A percentile compares a stretch with the other conserved stretches of the same genome.
phyloP scores from a whole-genome alignment of 164 flowering plant genomes.

The Magnolia kwangsiensis region DNA sequence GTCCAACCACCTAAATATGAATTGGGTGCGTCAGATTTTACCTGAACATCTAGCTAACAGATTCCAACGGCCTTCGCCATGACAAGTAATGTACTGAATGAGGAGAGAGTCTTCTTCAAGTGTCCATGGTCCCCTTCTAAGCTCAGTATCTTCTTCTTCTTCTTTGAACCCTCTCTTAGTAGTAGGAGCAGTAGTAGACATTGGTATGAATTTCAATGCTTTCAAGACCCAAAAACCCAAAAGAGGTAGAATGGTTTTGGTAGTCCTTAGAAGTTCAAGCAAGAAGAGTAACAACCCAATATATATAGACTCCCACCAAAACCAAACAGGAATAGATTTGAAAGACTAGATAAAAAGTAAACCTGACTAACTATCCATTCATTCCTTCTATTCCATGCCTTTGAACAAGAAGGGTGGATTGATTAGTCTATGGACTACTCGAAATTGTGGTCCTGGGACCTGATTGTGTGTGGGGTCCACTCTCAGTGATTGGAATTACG shows the following conservation, averaged over 20 bases:
- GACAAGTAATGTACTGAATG: constrained; percentile 45
- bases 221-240: background rate
- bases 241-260: background rate
- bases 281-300: constrained; percentile 14
- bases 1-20: background rate
- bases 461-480: background rate
- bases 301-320: constrained; percentile 17
- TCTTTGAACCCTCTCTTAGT: constrained; percentile 10
- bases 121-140: constrained; percentile 96
- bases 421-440: background rate
- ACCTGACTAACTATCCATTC: background rate
- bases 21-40: constrained; percentile 8
- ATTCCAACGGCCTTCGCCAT: constrained; percentile 89
- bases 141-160: constrained; percentile 43
- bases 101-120: constrained; percentile 73
- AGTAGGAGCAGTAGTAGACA: constrained; percentile 16
- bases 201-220: constrained; percentile 12
- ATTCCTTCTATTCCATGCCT: background rate
- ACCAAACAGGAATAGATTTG: background rate
- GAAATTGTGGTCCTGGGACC: background rate
- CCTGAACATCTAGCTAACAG: constrained; percentile 63
- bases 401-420: background rate
- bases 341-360: background rate
- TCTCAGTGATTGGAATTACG: background rate
- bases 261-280: constrained; percentile 9